Conservation (phyloP, 2,329 filamentous ascomycete genomes). For the Neofusicoccum cordaticola region DNA sequence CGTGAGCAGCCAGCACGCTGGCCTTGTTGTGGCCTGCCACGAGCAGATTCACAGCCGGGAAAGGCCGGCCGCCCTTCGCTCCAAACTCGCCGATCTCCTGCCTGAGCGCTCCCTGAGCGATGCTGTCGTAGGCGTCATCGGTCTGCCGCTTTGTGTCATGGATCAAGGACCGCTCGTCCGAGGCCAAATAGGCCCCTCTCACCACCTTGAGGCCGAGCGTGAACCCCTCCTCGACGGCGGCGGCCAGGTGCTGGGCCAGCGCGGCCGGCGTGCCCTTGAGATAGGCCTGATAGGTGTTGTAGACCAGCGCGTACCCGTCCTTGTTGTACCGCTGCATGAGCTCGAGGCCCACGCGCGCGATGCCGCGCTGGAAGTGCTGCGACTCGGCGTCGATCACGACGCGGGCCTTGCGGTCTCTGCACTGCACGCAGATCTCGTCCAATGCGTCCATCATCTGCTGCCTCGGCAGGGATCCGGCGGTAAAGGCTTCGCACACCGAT, state of each 20-base stretch:
- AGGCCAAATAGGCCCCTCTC: conserved; percentile 55
- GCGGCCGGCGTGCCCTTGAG: conserved; percentile 48
- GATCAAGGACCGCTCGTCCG: conserved; percentile 50
- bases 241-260: conserved; percentile 45
- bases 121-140: conserved; percentile 63
- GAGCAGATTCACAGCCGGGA: conserved; percentile 58
- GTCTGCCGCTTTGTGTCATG: conserved; percentile 55
- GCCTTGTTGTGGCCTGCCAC: conserved; percentile 79
- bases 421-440: conserved; percentile 39
- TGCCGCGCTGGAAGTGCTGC: conserved; percentile 50
- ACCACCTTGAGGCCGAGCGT: conserved; percentile 57
- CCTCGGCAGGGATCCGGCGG: conserved; percentile 36
- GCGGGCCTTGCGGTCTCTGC: conserved; percentile 40
- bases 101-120: conserved; percentile 61
- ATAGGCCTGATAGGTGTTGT: conserved; percentile 62
- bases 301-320: conserved; percentile 60
- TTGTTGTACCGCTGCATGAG: conserved; percentile 54
- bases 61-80: conserved; percentile 38
- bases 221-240: conserved; percentile 48
- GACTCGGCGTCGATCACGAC: conserved; percentile 56
- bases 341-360: conserved; percentile 52
- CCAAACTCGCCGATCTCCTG: conserved; percentile 45
- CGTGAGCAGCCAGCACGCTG: conserved; percentile 52
- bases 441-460: conserved; percentile 39
- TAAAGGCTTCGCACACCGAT: conserved; percentile 40